Evolutionary conservation across 768 basidiomycete species (phyloP).

Genomic region (Leccinum ochraceum): DNA sequence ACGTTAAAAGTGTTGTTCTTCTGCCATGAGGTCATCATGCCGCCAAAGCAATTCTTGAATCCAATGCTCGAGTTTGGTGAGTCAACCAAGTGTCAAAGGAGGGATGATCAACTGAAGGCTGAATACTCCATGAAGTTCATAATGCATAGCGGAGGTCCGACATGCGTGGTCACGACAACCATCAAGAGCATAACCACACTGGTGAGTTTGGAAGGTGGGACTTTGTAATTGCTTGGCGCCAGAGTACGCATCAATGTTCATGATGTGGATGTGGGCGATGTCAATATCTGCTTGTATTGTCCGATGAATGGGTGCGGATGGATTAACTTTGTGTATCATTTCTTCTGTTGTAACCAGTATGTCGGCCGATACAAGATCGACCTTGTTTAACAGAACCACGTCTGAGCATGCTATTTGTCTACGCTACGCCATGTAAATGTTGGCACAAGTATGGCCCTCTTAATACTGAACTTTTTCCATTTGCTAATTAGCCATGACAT

Average conservation of each 20-base stretch:
- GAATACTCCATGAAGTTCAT: conserved; percentile 77
- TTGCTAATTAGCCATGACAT: conserved; percentile 54
- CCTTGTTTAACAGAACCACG: conserved; percentile 90
- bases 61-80: conserved; percentile 71
- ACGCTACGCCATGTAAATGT: conserved; percentile 41
- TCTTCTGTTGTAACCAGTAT: conserved; percentile 51
- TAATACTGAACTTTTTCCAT: conserved; percentile 58
- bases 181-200: conserved; percentile 34
- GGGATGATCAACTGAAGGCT: conserved; percentile 75
- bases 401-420: conserved; percentile 89
- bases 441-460: not conserved
- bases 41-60: conserved; percentile 87
- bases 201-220: conserved; percentile 29
- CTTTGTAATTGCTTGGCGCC: conserved; percentile 38
- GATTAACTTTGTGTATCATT: conserved; percentile 77
- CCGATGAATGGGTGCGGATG: conserved; percentile 69
- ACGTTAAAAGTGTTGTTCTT: conserved; percentile 31
- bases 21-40: conserved; percentile 47
- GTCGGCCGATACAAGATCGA: conserved; percentile 62
- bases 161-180: conserved; percentile 35
- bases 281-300: conserved; percentile 75
- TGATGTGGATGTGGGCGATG: conserved; percentile 55
- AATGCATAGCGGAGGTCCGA: conserved; percentile 47
- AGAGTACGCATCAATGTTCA: conserved; percentile 80
- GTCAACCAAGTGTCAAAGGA: conserved; percentile 46